Evolutionary conservation across 768 basidiomycete genomes (phyloP), one percentile per base, ranked within the genome.

Genomic region (Erythrobasidium yunnanense): DNA sequence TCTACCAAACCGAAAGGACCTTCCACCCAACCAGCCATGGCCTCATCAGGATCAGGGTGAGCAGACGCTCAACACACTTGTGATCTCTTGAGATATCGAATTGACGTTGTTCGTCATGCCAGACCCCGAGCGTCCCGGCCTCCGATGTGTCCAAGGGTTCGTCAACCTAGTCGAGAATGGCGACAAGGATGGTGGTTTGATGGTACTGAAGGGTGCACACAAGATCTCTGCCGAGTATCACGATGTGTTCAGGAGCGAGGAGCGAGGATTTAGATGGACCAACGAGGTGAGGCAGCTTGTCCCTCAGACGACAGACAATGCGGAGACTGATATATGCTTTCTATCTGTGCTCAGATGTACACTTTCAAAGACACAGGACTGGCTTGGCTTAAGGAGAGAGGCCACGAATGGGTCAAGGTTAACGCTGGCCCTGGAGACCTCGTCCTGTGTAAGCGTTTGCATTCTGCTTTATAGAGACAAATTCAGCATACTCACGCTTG

Each of bases 151-250:
- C 1, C 66, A 69, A 38, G 70, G 70, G 4, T 67, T 73, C 49
- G 66, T 68, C 54, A 73, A 73, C 60, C 54, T 73, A 6, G 66
- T 69, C 52, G 68, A 67, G 1, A 76, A 76, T 68, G 77, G 77
- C 8, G 74, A 74, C 1, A 66, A 76, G 34, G 77, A 78, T 49
- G 77, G 77, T 23, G 77, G 77, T 8, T 69, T 78, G 1, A 74
- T 76, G 71, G 74, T 78, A 51, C 75, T 78, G 65, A 69, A 73
- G 45, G 75, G 75, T 5, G 74, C 73, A 4, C 69, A 73, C 23
- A 68, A 69, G 17, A 62, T 76, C 15, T 75, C 75, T 63, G 70
- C 71, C 56, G 67, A 77, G 66, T 75, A 73, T 70, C 76, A 77
- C 50, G 74, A 74, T 34, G 68, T 70, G 13, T 72, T 74, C 55